Percentiles rank a stretch among this genome's conserved stretches.
Evolutionary conservation across 805 yeast species (phyloP).

Genomic region (Saturnispora serradocipensis): DNA sequence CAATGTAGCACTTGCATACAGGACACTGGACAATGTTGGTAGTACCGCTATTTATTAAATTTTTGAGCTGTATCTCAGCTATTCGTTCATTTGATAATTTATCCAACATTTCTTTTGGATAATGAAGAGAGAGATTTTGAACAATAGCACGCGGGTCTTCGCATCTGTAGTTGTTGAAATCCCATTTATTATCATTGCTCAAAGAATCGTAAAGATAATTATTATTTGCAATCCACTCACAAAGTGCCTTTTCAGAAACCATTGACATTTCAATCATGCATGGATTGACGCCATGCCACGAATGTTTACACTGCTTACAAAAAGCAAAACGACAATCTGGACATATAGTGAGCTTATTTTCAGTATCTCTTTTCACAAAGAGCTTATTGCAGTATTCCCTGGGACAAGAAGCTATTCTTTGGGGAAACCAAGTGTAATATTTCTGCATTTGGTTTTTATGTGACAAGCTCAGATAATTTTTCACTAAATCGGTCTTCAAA

Average conservation of each 20-base stretch:
- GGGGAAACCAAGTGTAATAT: conserved; percentile 37
- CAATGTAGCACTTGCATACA: conserved; percentile 38
- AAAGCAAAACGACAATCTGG: conserved; percentile 42
- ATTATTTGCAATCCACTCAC: conserved; percentile 27
- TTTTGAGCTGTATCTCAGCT: conserved; percentile 39
- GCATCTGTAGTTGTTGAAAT: not conserved
- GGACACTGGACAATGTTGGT: conserved; percentile 44
- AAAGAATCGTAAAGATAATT: not conserved
- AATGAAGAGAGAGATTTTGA: conserved; percentile 24
- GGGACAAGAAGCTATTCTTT: conserved; percentile 43
- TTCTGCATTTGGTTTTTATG: conserved; percentile 33
- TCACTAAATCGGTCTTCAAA: conserved; percentile 8
- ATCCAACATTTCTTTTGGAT: conserved; percentile 37
- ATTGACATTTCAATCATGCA: conserved; percentile 28
- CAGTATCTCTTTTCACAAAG: conserved; percentile 38
- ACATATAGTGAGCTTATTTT: conserved; percentile 41
- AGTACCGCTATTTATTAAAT: conserved; percentile 33
- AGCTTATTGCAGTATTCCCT: conserved; percentile 34
- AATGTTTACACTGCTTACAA: conserved; percentile 46
- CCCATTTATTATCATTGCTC: not conserved
- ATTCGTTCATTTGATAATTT: conserved; percentile 36
- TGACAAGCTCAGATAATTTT: conserved; percentile 33
- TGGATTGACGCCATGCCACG: conserved; percentile 51
- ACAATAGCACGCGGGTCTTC: conserved; percentile 17
- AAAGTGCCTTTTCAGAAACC: conserved; percentile 25